A percentile compares a stretch with the other conserved stretches of the same genome.
Conservation (phyloP, 2,329 filamentous ascomycete genomes). For the Scytalidium sp. region DNA sequence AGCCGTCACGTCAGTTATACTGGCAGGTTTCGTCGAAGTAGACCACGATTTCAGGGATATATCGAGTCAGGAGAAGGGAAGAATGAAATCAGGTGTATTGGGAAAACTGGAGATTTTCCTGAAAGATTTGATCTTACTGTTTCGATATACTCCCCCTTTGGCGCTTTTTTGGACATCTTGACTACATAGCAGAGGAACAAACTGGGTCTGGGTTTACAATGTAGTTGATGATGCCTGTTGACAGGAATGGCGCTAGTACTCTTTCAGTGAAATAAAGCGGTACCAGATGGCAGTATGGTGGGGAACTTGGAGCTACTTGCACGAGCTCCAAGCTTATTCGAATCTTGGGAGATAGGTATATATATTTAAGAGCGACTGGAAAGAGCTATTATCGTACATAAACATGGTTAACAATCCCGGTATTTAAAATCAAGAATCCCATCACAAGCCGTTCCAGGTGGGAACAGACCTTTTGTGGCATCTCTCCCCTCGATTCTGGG, state of each 20-base stretch:
- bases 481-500: too few species aligned
- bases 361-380: too few species aligned
- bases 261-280: background rate
- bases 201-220: background rate
- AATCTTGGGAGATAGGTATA: too few species aligned
- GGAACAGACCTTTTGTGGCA: too few species aligned
- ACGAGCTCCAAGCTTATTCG: too few species aligned
- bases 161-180: slow-evolving; percentile 71
- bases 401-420: background rate
- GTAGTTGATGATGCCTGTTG: background rate
- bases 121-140: slow-evolving; percentile 59
- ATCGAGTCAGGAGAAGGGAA: slow-evolving; percentile 4
- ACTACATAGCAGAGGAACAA: slow-evolving; percentile 2
- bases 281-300: background rate
- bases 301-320: background rate
- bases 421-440: too few species aligned
- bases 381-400: too few species aligned
- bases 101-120: background rate
- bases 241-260: background rate
- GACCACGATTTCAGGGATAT: background rate
- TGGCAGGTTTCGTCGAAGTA: background rate
- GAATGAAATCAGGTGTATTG: background rate
- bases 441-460: too few species aligned
- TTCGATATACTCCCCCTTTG: slow-evolving; percentile 94
- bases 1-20: slow-evolving; percentile 4